phyloP scores from a whole-genome alignment of 805 yeast genomes.

The Saccharomycopsis oosterbeekiorum region DNA sequence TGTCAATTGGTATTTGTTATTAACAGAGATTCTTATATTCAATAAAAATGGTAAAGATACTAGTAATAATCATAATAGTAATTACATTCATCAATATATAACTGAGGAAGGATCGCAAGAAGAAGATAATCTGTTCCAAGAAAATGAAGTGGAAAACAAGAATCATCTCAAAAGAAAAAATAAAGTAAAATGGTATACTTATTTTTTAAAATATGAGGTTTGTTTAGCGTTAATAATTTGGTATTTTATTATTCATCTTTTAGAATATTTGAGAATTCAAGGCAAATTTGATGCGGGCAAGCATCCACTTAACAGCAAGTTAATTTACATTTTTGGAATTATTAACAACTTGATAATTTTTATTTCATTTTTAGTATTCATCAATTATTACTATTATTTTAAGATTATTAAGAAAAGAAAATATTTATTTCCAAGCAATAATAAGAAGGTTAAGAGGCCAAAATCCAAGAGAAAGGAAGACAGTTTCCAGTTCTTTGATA shows the following conservation, averaged over 20 bases:
- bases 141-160: not conserved
- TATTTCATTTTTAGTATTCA: not conserved
- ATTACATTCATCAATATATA: not conserved
- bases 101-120: not conserved
- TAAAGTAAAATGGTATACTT: not conserved
- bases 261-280: not conserved
- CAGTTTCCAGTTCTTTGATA: not conserved
- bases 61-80: not conserved
- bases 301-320: not conserved
- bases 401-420: not conserved
- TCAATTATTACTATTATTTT: not conserved
- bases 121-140: not conserved
- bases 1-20: conserved; percentile 13
- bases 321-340: not conserved
- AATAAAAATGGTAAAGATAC: not conserved
- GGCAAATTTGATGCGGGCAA: not conserved
- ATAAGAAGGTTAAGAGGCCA: not conserved
- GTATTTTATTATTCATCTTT: not conserved
- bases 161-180: not conserved
- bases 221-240: not conserved
- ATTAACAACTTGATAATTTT: not conserved
- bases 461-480: not conserved
- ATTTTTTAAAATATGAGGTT: not conserved
- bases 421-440: not conserved
- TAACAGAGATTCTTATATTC: not conserved